These are phyloP conservation scores for Ganoderma lingzhi DNA, from an alignment of 1,284 basidiomycete species.

Conservation along the genomic window DNA sequence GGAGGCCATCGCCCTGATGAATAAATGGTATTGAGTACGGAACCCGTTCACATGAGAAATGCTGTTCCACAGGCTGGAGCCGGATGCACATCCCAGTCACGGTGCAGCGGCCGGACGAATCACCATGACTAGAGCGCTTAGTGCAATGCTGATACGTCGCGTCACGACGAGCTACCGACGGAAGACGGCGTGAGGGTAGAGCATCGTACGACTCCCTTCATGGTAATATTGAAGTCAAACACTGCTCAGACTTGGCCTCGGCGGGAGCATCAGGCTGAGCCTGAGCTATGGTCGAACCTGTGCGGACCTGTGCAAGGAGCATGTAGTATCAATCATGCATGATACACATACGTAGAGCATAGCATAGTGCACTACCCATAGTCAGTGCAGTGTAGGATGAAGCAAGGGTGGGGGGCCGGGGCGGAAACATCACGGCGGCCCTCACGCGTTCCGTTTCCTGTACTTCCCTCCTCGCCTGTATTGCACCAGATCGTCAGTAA, in stretches of 20 bases:
- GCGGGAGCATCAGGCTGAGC: background rate
- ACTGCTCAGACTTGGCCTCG: background rate
- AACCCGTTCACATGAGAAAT: background rate
- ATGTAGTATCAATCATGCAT: background rate
- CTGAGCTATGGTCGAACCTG: background rate
- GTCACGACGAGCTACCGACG: background rate
- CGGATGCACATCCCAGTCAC: background rate
- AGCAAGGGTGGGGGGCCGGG: too few species aligned
- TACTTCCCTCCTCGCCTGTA: slow-evolving; percentile 33
- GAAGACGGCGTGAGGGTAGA: background rate
- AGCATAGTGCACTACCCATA: background rate
- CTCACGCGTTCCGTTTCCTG: slow-evolving; percentile 20
- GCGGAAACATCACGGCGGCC: background rate
- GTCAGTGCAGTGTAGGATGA: background rate
- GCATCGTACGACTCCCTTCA: background rate
- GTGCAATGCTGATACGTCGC: background rate
- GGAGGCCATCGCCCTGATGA: background rate
- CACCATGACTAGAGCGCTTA: background rate
- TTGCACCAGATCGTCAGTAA: slow-evolving; percentile 11
- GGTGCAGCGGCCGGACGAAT: background rate
- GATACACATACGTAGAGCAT: slow-evolving; percentile 5
- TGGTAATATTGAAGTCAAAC: background rate
- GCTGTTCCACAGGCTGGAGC: background rate
- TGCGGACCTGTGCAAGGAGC: background rate
- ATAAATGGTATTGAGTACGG: background rate